Conservation (phyloP, 176 grass and related monocot species). For the Zea luxurians region DNA sequence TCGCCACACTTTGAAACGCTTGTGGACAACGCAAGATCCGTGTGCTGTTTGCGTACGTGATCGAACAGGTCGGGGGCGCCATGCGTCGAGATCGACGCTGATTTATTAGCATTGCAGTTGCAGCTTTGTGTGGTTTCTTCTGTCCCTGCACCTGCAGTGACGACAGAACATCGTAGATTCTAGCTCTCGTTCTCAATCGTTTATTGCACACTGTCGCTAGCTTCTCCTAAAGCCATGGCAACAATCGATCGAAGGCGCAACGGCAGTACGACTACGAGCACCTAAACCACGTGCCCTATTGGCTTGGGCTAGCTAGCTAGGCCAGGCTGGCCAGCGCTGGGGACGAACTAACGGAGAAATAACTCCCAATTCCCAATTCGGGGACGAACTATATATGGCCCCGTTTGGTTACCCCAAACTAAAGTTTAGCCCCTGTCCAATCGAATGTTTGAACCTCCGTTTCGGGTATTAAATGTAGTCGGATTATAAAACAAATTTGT, state of each 20-base stretch:
- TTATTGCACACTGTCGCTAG: not conserved
- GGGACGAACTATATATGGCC: no score
- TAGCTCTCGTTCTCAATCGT: not conserved
- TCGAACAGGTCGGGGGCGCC: not conserved
- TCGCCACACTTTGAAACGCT: conserved; percentile 30
- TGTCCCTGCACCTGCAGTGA: not conserved
- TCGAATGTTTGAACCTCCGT: no score
- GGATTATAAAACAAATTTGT: no score
- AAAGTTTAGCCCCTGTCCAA: no score
- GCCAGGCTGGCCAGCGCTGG: not conserved
- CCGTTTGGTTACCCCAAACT: no score
- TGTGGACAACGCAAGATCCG: conserved; percentile 6
- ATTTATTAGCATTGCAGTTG: not conserved
- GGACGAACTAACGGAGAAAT: not conserved
- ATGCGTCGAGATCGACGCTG: not conserved
- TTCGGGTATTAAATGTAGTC: no score
- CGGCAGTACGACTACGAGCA: not conserved
- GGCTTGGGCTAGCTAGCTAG: not conserved
- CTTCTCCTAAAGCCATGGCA: not conserved
- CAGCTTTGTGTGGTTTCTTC: not conserved
- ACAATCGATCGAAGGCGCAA: not conserved
- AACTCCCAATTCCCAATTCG: no score
- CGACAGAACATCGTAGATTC: not conserved
- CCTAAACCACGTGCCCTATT: not conserved
- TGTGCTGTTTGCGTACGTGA: not conserved